phyloP scores from a whole-genome alignment of 2,329 filamentous ascomycete species.

The Neofusicoccum cordaticola region DNA sequence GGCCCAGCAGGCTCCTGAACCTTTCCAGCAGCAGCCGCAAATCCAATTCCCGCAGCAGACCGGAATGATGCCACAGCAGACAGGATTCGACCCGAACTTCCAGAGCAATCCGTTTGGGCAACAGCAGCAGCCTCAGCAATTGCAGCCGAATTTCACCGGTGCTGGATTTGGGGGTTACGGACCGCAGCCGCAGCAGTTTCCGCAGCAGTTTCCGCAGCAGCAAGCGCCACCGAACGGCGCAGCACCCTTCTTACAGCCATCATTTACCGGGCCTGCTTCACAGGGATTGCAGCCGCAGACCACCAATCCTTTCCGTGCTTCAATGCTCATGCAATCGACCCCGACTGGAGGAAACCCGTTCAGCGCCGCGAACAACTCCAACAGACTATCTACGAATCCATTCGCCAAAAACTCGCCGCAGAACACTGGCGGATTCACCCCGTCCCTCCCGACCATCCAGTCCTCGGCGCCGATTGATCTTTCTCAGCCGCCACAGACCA shows the following conservation, averaged over 20 bases:
- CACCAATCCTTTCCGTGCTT: conserved; percentile 84
- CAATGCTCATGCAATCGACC: conserved; percentile 22
- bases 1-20: conserved; percentile 30
- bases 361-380: conserved; percentile 36
- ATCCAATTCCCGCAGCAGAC: conserved; percentile 28
- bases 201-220: conserved; percentile 36
- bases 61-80: conserved; percentile 18
- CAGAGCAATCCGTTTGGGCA: conserved; percentile 41
- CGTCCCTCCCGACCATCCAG: conserved; percentile 20
- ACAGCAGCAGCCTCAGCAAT: conserved; percentile 33
- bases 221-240: conserved; percentile 26
- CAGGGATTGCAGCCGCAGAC: conserved; percentile 46
- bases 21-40: conserved; percentile 25
- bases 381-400: conserved; percentile 76
- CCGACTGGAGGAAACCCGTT: conserved; percentile 27
- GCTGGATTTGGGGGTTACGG: conserved; percentile 83
- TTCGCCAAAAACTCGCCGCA: conserved; percentile 64
- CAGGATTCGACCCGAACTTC: conserved; percentile 21
- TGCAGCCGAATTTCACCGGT: conserved; percentile 65
- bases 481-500: conserved; percentile 30
- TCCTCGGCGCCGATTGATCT: conserved; percentile 24
- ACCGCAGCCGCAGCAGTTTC: conserved; percentile 60
- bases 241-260: conserved; percentile 2
- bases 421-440: conserved; percentile 24
- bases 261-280: conserved; percentile 28